Conservation (phyloP, 129 eudicot species). For the Helianthus tuberosus region DNA sequence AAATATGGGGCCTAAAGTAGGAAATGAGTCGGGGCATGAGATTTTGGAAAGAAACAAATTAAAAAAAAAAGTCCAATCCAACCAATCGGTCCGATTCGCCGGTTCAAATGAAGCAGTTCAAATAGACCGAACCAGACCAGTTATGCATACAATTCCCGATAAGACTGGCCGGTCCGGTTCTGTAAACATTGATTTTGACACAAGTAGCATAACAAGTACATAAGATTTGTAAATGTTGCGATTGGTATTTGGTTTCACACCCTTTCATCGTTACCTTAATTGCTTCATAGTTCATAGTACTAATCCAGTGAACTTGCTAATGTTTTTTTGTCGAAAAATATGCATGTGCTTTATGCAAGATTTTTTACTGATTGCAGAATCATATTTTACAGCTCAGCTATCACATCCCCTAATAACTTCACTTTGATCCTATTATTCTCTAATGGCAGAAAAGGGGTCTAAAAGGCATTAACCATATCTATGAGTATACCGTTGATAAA, state of each 20-base stretch:
- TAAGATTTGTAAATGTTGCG: background rate
- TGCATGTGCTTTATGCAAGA: background rate
- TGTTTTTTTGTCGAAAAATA: background rate
- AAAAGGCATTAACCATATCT: background rate
- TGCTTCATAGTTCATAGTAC: background rate
- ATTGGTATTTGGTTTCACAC: background rate
- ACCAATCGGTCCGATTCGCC: too few relatives aligned
- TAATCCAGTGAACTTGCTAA: slow-evolving; percentile 4
- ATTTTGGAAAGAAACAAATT: too few relatives aligned
- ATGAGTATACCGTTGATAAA: background rate
- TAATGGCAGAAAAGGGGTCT: slow-evolving; percentile 10
- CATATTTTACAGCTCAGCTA: too few relatives aligned
- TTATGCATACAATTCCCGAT: too few relatives aligned
- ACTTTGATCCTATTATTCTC: too few relatives aligned
- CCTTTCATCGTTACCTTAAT: background rate
- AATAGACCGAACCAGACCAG: too few relatives aligned
- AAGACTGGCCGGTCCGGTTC: too few relatives aligned
- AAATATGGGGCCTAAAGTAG: too few relatives aligned
- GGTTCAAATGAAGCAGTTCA: too few relatives aligned
- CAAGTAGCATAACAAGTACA: background rate
- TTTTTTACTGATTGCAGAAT: slow-evolving; percentile 10
- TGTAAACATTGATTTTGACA: background rate
- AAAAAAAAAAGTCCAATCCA: too few relatives aligned
- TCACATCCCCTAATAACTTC: too few relatives aligned
- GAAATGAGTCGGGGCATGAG: too few relatives aligned